Conservation (phyloP, 345 rosid species). For the Linum usitatissimum region DNA sequence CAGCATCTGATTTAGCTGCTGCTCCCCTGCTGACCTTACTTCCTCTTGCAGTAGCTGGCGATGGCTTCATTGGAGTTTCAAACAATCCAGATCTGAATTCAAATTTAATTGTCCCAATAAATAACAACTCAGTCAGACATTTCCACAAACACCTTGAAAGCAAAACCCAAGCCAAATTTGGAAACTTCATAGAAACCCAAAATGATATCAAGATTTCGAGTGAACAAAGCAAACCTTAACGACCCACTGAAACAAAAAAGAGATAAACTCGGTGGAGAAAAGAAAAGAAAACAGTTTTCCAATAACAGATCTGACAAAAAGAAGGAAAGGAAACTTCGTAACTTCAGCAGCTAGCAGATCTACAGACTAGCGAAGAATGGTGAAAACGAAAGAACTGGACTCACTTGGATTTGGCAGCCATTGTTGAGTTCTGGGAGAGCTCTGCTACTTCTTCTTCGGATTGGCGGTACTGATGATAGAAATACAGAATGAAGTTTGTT, state of each 20-base stretch:
- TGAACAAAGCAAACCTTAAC: neutral
- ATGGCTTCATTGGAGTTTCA: slow-evolving; percentile 59
- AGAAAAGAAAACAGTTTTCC: slow-evolving; percentile 2
- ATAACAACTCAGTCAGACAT: slow-evolving; percentile 6
- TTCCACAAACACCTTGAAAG: neutral
- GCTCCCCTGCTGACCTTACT: slow-evolving; percentile 42
- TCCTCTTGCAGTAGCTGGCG: slow-evolving; percentile 62
- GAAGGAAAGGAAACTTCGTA: neutral
- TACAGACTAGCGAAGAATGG: neutral
- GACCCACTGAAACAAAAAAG: too few relatives aligned
- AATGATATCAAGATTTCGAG: slow-evolving; percentile 2
- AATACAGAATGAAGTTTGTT: neutral
- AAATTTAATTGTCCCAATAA: slow-evolving; percentile 7
- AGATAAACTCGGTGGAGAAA: slow-evolving; percentile 8
- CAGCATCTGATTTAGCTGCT: slow-evolving; percentile 44
- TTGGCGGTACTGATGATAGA: neutral
- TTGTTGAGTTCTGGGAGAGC: slow-evolving; percentile 6
- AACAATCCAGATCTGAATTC: slow-evolving; percentile 52
- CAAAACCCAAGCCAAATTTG: neutral
- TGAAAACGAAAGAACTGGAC: slow-evolving; percentile 11
- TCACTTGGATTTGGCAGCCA: slow-evolving; percentile 64
- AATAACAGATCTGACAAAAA: neutral
- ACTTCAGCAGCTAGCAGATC: slow-evolving; percentile 24
- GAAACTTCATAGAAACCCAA: slow-evolving; percentile 6
- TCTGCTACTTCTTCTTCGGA: neutral